A percentile compares a stretch with the other conserved stretches of the same genome.
These are phyloP conservation scores for Vanrija sp. DNA, from an alignment of 1,284 basidiomycete species.

Conservation along the genomic window DNA sequence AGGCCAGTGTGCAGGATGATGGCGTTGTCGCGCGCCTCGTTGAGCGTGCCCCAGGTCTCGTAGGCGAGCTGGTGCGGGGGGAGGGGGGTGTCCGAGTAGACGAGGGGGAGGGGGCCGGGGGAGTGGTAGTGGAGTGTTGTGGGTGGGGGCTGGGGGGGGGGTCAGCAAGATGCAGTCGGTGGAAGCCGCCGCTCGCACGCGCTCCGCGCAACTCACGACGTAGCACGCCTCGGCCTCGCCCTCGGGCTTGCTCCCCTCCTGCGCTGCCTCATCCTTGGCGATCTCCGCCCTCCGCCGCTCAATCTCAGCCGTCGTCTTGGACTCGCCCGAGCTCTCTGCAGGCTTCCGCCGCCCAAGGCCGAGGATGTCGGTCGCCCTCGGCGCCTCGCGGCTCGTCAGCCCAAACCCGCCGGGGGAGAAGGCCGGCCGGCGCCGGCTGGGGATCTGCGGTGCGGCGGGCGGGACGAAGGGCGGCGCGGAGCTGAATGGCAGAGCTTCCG, in stretches of 20 bases:
- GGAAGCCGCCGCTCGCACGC: not conserved
- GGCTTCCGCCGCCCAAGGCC: slow-evolving; percentile 4
- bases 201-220: slow-evolving; percentile 33
- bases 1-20: slow-evolving; percentile 97
- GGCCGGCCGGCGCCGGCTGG: slow-evolving; percentile 37
- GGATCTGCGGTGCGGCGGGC: slow-evolving; percentile 39
- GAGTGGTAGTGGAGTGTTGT: slow-evolving; percentile 58
- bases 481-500: slow-evolving; percentile 7
- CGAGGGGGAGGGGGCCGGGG: slow-evolving; percentile 61
- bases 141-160: slow-evolving; percentile 37
- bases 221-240: slow-evolving; percentile 48
- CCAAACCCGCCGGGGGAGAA: slow-evolving; percentile 48
- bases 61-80: slow-evolving; percentile 74
- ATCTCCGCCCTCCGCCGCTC: slow-evolving; percentile 23
- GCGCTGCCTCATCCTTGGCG: slow-evolving; percentile 19
- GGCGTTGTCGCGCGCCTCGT: slow-evolving; percentile 72
- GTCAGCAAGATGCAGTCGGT: not conserved
- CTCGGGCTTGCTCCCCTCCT: slow-evolving; percentile 29
- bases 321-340: slow-evolving; percentile 2
- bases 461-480: slow-evolving; percentile 12
- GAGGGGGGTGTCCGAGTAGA: slow-evolving; percentile 67
- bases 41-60: slow-evolving; percentile 94
- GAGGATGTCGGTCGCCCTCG: slow-evolving; percentile 9
- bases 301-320: slow-evolving; percentile 23
- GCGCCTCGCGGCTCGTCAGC: slow-evolving; percentile 24